These are phyloP conservation scores for Lodderomyces theae DNA, from an alignment of 1,139 yeast species.

Conservation along the genomic window DNA sequence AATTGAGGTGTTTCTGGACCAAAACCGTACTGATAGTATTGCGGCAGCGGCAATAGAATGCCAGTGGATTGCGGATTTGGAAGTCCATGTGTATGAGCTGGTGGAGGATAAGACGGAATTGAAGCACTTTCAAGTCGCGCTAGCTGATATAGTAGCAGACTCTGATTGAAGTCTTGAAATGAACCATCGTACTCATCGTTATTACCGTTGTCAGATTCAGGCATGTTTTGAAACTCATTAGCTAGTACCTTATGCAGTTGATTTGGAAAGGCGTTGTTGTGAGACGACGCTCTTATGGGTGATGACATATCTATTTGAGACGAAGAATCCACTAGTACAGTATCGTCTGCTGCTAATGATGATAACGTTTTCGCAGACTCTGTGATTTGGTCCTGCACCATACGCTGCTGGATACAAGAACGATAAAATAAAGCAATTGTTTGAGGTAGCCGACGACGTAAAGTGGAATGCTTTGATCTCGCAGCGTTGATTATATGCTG, in stretches of 20 bases:
- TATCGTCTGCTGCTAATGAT: constrained; percentile 4
- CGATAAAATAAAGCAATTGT: no score
- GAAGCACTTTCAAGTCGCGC: constrained; percentile 2
- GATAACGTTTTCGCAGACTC: not conserved
- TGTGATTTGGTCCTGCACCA: not conserved
- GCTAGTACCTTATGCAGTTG: not conserved
- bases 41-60: not conserved
- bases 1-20: not conserved
- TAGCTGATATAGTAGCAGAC: constrained; percentile 3
- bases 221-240: not conserved
- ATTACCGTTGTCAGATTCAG: not conserved
- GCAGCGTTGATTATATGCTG: no score
- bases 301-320: not conserved
- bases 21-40: not conserved
- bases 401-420: not conserved
- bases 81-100: not conserved
- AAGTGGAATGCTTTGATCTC: no score
- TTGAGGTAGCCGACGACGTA: no score
- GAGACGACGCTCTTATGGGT: not conserved
- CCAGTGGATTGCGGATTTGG: not conserved
- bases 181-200: not conserved
- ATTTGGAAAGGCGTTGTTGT: not conserved
- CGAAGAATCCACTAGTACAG: constrained; percentile 2
- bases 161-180: not conserved
- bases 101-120: not conserved